Evolutionary conservation across 129 eudicot genomes (phyloP).

Genomic region (Tanacetum coccineum): DNA sequence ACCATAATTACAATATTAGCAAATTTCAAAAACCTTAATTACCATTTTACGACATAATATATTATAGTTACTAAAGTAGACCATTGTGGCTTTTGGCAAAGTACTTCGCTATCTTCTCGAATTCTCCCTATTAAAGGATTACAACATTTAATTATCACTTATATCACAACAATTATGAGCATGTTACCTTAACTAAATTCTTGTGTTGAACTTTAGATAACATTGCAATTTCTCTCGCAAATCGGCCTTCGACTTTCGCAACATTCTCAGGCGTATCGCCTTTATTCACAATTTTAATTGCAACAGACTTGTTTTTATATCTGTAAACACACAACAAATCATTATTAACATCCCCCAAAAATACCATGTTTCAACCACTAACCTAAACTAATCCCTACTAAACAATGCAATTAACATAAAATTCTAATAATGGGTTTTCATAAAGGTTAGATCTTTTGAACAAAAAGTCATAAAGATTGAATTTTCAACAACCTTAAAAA

Average conservation of each 20-base stretch:
- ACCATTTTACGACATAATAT: no score
- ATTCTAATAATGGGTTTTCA: no score
- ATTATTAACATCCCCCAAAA: not conserved
- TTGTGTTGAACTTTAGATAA: conserved; percentile 87
- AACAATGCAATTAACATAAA: not conserved
- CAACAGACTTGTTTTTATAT: conserved; percentile 86
- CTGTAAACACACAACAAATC: conserved; percentile 37
- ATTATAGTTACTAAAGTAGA: no score
- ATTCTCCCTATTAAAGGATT: not conserved
- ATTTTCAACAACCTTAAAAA: no score
- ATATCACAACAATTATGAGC: conserved; percentile 2
- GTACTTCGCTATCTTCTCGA: no score
- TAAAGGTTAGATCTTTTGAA: no score
- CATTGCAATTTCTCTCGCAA: conserved; percentile 91
- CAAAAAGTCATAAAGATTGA: no score
- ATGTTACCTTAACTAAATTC: conserved; percentile 78
- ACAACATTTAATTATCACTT: not conserved
- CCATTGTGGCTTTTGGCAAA: no score
- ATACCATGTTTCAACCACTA: conserved; percentile 9
- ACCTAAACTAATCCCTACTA: conserved; percentile 4
- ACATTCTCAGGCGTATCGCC: conserved; percentile 89
- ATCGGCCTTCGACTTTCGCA: conserved; percentile 66
- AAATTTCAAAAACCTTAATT: no score
- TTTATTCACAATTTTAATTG: conserved; percentile 69
- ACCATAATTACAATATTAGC: no score